Base-by-base conservation (phyloP, 805 yeast species). In the Zygotorulaspora florentina region DNA sequence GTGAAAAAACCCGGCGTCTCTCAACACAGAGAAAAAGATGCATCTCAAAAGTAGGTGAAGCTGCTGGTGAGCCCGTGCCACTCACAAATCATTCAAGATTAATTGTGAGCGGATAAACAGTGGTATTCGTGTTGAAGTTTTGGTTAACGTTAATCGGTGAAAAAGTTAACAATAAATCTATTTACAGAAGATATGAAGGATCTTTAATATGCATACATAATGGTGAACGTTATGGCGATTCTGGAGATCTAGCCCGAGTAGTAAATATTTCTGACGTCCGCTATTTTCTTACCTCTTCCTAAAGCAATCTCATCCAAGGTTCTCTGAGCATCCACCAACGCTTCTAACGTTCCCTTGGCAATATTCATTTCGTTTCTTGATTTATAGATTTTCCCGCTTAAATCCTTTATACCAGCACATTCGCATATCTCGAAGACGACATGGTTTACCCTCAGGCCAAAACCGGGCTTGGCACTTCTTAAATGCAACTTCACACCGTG, bases 331-430 rank as follows among this genome's bases (percentile, higher is more conserved):
- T 76, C 73, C 7, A 59, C 53, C 54, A 93, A 76, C 1, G 96
- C 96, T 65, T 87, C 95, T 48, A 90, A 74, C 42, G 90, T 78
- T 36, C 91, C 93, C 71, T 90, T 89, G 47, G 87, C 87, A 40
- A 90, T 95, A 67, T 90, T 90, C 95, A 93, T 88, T 42, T 85
- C 84, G 70, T 91, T 93, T 74, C 98, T 80, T 30, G 96, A 87
- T 60, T 89, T 84, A 73, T 85, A 87, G 39, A 91, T 86, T 63
- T 91, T 91, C 3, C 95, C 96, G 58, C 89, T 80, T 59, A 93
- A 72, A 69, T 93, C 99, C 67, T 85, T 86, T 66, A 93, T 88
- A 52, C 99, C 99, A 1, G 90, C 96, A 48, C 89, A 81, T 64
- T 85, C 86, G 67, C 97, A 90, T 47, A 93, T 80, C 70, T 89